Percentiles rank a stretch among this genome's conserved stretches.
Evolutionary conservation across 306 rosid genomes (phyloP).

Genomic region (Trifolium subterraneum): DNA sequence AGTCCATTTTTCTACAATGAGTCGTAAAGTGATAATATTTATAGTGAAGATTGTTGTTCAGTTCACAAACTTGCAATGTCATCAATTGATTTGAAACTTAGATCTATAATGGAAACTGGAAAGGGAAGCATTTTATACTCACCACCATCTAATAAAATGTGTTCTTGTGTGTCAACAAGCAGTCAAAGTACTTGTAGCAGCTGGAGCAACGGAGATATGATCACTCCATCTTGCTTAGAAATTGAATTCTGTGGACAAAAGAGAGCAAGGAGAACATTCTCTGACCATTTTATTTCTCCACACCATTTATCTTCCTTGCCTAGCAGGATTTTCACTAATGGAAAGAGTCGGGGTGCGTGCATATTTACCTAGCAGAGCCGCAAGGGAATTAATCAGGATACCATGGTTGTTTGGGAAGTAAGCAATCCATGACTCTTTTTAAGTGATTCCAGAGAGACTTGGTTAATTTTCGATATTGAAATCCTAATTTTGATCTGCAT

Average conservation of each 20-base stretch:
- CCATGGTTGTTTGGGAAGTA: constrained; percentile 99
- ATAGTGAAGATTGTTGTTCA: constrained; percentile 42
- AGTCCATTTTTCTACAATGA: constrained; percentile 43
- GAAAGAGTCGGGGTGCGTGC: constrained; percentile 82
- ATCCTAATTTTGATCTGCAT: no score
- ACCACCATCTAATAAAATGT: constrained; percentile 66
- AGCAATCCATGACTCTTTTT: constrained; percentile 38
- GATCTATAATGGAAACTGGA: constrained; percentile 56
- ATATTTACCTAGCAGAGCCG: constrained; percentile 96
- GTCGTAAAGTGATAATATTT: constrained; percentile 56
- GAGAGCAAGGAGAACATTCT: constrained; percentile 74
- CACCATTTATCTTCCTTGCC: constrained; percentile 74
- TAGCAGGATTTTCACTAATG: constrained; percentile 75
- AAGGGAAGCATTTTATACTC: constrained; percentile 46
- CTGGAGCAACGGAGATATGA: constrained; percentile 73
- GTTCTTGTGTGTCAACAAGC: constrained; percentile 87
- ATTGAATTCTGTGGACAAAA: constrained; percentile 55
- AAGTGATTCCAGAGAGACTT: no score
- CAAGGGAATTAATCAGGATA: constrained; percentile 98
- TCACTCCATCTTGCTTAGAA: constrained; percentile 63
- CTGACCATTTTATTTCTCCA: constrained; percentile 66
- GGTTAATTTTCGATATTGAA: no score
- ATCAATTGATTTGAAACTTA: constrained; percentile 57
- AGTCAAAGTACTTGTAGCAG: constrained; percentile 77
- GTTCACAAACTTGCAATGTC: constrained; percentile 52